Percentiles rank a stretch among this genome's conserved stretches.
These are phyloP conservation scores for Lodderomyces parapsilosis DNA, from an alignment of 1,139 yeast genomes.

Conservation along the genomic window DNA sequence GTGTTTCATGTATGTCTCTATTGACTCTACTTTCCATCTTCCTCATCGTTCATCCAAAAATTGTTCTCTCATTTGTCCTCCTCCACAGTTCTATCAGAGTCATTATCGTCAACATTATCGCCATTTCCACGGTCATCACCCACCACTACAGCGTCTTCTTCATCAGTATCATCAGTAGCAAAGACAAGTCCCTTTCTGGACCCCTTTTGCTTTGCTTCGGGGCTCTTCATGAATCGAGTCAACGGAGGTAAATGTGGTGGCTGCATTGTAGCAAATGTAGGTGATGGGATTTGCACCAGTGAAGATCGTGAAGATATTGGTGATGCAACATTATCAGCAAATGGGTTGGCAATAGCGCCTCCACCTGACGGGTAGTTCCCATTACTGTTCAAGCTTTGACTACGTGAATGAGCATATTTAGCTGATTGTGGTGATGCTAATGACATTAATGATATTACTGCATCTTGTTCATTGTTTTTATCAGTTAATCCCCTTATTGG, in stretches of 20 bases:
- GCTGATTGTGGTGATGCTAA: slow-evolving; percentile 42
- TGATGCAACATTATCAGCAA: slow-evolving; percentile 10
- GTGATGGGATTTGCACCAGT: slow-evolving; percentile 19
- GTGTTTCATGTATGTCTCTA: no score
- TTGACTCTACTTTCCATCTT: no score
- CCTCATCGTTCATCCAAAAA: no score
- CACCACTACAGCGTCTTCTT: slow-evolving; percentile 9
- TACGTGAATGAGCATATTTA: slow-evolving; percentile 28
- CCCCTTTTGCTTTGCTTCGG: slow-evolving; percentile 6
- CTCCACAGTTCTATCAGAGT: slow-evolving; percentile 6
- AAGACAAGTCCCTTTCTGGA: slow-evolving; percentile 16
- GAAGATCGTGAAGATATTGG: slow-evolving; percentile 23
- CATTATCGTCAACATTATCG: neutral
- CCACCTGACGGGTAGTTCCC: neutral
- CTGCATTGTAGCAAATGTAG: slow-evolving; percentile 14
- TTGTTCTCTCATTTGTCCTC: slow-evolving; percentile 3
- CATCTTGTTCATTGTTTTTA: slow-evolving; percentile 40
- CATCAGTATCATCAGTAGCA: slow-evolving; percentile 24
- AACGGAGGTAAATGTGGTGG: slow-evolving; percentile 28
- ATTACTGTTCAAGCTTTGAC: slow-evolving; percentile 25
- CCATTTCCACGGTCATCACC: no score
- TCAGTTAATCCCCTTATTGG: slow-evolving; percentile 8
- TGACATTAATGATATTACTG: slow-evolving; percentile 46
- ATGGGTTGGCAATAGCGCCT: neutral
- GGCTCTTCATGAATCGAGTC: slow-evolving; percentile 24